phyloP scores from a whole-genome alignment of 305 asterid genomes.

The Euphrasia arctica region DNA sequence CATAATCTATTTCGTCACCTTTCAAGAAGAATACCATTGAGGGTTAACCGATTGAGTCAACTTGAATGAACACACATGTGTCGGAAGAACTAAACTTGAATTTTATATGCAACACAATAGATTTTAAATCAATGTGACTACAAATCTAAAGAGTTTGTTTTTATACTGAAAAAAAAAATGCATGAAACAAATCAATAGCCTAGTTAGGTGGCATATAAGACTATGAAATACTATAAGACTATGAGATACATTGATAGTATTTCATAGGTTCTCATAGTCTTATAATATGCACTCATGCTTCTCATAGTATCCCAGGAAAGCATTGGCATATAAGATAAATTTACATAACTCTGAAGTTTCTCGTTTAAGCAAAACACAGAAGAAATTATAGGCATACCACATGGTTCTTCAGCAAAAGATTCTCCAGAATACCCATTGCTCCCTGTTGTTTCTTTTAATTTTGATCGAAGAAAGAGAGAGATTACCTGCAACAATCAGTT shows the following conservation, averaged over 20 bases:
- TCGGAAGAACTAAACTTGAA: slow-evolving; percentile 16
- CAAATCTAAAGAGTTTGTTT: slow-evolving; percentile 18
- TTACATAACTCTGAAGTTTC: slow-evolving; percentile 4
- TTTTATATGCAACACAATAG: slow-evolving; percentile 11
- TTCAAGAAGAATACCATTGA: slow-evolving; percentile 29
- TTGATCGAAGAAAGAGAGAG: slow-evolving; percentile 74
- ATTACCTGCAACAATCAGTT: slow-evolving; percentile 65
- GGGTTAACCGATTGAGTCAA: slow-evolving; percentile 18
- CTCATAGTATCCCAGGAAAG: slow-evolving; percentile 18
- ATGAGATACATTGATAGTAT: no score
- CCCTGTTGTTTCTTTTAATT: slow-evolving; percentile 36
- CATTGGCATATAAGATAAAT: slow-evolving; percentile 15
- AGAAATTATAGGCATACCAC: slow-evolving; percentile 48
- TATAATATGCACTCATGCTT: slow-evolving; percentile 18
- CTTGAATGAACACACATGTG: slow-evolving; percentile 19
- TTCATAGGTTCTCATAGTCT: not conserved
- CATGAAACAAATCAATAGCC: slow-evolving; percentile 20
- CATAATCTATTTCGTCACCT: slow-evolving; percentile 85
- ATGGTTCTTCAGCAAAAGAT: slow-evolving; percentile 40
- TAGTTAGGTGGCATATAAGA: slow-evolving; percentile 10
- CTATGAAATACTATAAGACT: no score
- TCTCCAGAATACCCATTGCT: slow-evolving; percentile 46
- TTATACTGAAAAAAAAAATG: slow-evolving; percentile 14
- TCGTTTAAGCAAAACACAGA: slow-evolving; percentile 27
- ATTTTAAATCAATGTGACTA: not conserved